Conservation (phyloP, 2,329 filamentous ascomycete genomes). For the Paraphaeosphaeria minitans region DNA sequence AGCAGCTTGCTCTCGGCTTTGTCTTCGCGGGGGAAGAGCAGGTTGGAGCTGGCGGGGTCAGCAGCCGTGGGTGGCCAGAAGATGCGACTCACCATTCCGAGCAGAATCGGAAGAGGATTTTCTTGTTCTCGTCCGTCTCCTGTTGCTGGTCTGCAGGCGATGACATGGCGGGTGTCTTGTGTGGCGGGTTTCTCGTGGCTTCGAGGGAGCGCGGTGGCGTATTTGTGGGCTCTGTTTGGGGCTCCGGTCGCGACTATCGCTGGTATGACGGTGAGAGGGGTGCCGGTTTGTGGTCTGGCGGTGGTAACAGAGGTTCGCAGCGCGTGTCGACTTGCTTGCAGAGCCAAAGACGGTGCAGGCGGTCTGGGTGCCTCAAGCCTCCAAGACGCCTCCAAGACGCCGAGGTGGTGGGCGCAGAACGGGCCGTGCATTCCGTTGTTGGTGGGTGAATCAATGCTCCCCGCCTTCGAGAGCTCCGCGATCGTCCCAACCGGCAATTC, state of each 20-base stretch:
- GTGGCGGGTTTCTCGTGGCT: not conserved
- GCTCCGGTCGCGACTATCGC: slow-evolving; percentile 1
- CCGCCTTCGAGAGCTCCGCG: slow-evolving; percentile 26
- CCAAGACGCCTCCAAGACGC: not conserved
- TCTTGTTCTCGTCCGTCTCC: slow-evolving; percentile 34
- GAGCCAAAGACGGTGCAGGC: not conserved
- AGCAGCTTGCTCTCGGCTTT: slow-evolving; percentile 80
- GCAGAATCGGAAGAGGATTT: slow-evolving; percentile 97
- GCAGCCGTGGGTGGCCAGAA: slow-evolving; percentile 5
- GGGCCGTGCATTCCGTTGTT: slow-evolving; percentile 10
- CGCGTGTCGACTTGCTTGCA: not conserved
- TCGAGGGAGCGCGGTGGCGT: not conserved
- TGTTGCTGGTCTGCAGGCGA: slow-evolving; percentile 53
- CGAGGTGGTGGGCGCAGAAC: slow-evolving; percentile 5
- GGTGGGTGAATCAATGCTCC: slow-evolving; percentile 15
- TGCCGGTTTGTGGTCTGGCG: too few relatives aligned
- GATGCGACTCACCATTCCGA: slow-evolving; percentile 75
- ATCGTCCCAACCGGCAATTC: slow-evolving; percentile 23
- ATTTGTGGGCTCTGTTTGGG: not conserved
- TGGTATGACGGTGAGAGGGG: too few relatives aligned
- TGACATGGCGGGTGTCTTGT: slow-evolving; percentile 33
- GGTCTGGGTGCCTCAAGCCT: not conserved
- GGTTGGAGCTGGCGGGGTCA: slow-evolving; percentile 72
- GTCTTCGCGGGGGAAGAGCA: slow-evolving; percentile 97
- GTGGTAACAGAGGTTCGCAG: not conserved